Evolutionary conservation across 345 rosid genomes (phyloP), one percentile per base, ranked within the genome.

Genomic region (Gossypium longicalyx): DNA sequence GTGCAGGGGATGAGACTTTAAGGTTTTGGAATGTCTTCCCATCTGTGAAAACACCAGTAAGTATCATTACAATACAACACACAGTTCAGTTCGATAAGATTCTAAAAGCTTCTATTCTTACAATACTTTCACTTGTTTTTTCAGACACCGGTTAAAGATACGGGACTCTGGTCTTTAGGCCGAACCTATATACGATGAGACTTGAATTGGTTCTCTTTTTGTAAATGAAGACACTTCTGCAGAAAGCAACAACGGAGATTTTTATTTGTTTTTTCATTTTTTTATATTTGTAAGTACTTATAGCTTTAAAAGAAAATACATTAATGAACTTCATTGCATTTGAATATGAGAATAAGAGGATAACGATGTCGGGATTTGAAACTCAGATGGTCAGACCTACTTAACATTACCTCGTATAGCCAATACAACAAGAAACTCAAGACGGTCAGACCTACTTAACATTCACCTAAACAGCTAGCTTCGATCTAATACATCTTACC

Each of bases 1-100:
- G 99, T 79, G 99, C 99, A 56, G 99, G 99, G 62, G 99, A 95
- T 62, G 99, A 95, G 84, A 95, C 97, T 13, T 70, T 95, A 71
- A 78, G 99, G 57, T 95, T 95, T 80, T 93, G 99, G 98, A 90
- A 93, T 58, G 85, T 93, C 63, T 95, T 93, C 81, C 99, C 99
- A 13, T 93, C 97, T 10, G 81, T 86, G 56, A 93, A 89, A 85
- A 51, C 93, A 60, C 93, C 87, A 57, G 98, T 94, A 76, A 77
- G 90, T 64, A 27, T 17, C 60, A 27, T n/a, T 65, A 48, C 22
- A 51, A 6, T 0, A 61, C 44, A 72, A 25, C 23, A 57, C 6
- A 34, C 41, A 34, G 7, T 34, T 34, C 41, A 34, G 41, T 34
- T 34, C 1, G 5, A 34, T 34, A 34, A 34, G 58, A 29, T 66